Evolutionary conservation across 345 rosid genomes (phyloP).

Genomic region (Brassica nigra): DNA sequence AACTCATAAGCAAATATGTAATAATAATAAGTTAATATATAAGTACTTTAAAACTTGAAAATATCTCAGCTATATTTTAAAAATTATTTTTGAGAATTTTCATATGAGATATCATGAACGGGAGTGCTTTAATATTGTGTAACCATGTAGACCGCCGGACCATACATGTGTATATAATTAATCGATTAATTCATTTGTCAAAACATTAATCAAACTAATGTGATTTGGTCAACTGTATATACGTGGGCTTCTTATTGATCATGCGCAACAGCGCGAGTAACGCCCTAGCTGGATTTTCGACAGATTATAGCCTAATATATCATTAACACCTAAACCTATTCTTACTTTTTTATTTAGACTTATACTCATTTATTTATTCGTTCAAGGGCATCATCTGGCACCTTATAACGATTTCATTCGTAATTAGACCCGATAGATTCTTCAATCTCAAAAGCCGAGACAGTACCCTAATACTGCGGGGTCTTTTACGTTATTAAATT

Average conservation of each 20-base stretch:
- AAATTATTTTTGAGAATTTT: not conserved
- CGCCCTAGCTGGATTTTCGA: constrained; percentile 32
- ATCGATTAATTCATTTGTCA: not conserved
- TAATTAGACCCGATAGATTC: constrained; percentile 25
- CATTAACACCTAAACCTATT: constrained; percentile 25
- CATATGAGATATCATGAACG: not conserved
- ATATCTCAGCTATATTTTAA: not conserved
- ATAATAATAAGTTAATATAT: not conserved
- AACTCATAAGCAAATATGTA: no score
- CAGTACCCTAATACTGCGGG: constrained; percentile 32
- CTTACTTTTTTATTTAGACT: not conserved
- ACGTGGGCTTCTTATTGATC: constrained; percentile 36
- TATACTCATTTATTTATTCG: constrained; percentile 11
- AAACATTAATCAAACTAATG: constrained; percentile 20
- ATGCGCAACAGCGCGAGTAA: constrained; percentile 22
- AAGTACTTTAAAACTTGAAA: not conserved
- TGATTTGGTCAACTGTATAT: constrained; percentile 31
- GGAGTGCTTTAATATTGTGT: not conserved
- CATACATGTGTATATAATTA: not conserved
- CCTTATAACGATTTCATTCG: constrained; percentile 31
- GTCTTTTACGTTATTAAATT: constrained; percentile 4
- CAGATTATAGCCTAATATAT: constrained; percentile 28
- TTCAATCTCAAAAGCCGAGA: constrained; percentile 24
- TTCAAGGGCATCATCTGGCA: constrained; percentile 22
- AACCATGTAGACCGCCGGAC: not conserved